Conservation (phyloP, 768 basidiomycete genomes). For the Trametes maxima region DNA sequence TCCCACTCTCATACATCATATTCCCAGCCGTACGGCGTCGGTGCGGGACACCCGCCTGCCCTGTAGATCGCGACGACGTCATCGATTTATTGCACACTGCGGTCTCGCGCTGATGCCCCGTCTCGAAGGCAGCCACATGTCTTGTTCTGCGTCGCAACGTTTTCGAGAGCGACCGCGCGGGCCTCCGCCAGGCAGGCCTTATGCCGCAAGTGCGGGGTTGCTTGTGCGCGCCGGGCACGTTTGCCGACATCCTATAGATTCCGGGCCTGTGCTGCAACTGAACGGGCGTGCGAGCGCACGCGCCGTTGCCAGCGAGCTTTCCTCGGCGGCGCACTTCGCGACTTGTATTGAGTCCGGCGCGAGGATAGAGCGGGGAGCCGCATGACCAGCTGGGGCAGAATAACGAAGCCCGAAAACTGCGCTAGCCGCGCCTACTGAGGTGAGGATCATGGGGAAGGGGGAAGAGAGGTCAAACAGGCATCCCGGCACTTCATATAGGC, state of each 20-base stretch:
- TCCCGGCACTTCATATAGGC: not conserved
- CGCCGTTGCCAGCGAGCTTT: not conserved
- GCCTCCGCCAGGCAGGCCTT: not conserved
- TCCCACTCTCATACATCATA: constrained; percentile 6
- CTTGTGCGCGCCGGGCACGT: not conserved
- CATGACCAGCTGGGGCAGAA: no score
- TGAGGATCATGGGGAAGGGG: not conserved
- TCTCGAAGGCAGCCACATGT: not conserved
- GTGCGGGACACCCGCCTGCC: constrained; percentile 1
- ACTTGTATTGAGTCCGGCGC: not conserved
- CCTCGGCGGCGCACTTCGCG: not conserved
- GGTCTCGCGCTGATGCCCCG: not conserved
- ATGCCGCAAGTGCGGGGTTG: not conserved
- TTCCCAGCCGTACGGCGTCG: not conserved
- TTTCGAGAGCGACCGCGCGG: no score
- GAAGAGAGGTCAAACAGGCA: not conserved
- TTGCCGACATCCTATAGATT: not conserved
- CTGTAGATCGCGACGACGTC: constrained; percentile 5
- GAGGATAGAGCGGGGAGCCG: not conserved
- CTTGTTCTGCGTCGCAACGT: not conserved
- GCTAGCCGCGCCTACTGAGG: no score
- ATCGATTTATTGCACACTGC: not conserved
- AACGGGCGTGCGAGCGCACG: not conserved
- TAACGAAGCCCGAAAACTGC: no score
- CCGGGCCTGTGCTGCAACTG: constrained; percentile 8